Percentiles rank a stretch among this genome's conserved stretches.
These are phyloP conservation scores for Casuarina glauca DNA, from an alignment of 306 rosid genomes.

Conservation along the genomic window DNA sequence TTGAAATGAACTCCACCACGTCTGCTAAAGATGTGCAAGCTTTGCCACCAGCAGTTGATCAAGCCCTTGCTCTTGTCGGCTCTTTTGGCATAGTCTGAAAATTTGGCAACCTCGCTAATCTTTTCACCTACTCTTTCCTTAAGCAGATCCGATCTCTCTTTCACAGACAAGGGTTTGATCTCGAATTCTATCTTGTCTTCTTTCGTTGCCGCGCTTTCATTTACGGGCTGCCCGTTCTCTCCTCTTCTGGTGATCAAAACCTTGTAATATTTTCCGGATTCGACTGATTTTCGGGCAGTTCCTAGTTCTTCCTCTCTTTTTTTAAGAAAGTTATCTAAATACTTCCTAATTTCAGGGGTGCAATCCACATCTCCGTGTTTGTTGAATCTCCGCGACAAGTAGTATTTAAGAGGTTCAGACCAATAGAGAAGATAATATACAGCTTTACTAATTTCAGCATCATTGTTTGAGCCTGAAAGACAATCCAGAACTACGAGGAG, in stretches of 20 bases:
- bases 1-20: slow-evolving; percentile 33
- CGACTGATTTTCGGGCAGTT: no score
- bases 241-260: slow-evolving; percentile 25
- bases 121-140: background rate
- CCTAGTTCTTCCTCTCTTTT: no score
- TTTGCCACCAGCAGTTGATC: slow-evolving; percentile 31
- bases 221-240: no score
- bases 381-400: no score
- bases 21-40: slow-evolving; percentile 16
- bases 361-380: no score
- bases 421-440: no score
- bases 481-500: no score
- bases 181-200: background rate
- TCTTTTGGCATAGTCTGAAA: background rate
- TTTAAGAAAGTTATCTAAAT: no score
- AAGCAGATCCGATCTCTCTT: background rate
- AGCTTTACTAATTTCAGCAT: no score
- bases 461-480: no score
- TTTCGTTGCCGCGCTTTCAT: background rate
- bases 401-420: no score
- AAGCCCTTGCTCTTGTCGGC: background rate
- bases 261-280: background rate
- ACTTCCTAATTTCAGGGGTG: no score
- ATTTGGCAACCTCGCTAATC: background rate
- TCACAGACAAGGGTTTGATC: background rate